Percentiles rank a stretch among this genome's conserved stretches.
These are phyloP conservation scores for Fusarium odoratissimum DNA, from an alignment of 2,329 filamentous ascomycete genomes.

Conservation along the genomic window DNA sequence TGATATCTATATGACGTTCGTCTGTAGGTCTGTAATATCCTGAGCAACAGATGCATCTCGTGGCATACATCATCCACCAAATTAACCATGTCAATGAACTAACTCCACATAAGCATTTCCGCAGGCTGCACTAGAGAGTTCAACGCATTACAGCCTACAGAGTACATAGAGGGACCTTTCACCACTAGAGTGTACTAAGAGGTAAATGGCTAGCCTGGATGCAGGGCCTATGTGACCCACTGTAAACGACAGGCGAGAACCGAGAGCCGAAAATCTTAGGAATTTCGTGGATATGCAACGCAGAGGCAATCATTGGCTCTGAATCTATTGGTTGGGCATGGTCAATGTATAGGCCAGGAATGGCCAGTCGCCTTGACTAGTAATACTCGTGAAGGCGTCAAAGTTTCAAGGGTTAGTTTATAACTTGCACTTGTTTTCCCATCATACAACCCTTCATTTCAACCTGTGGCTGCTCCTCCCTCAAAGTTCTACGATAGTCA, in stretches of 20 bases:
- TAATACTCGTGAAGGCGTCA: rapidly evolving
- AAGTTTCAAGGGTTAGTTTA: rapidly evolving
- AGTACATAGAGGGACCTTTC: neutral
- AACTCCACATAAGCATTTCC: too few relatives aligned
- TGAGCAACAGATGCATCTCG: too few relatives aligned
- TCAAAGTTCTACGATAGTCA: rapidly evolving
- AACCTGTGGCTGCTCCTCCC: rapidly evolving
- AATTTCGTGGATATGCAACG: too few relatives aligned
- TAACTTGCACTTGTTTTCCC: neutral
- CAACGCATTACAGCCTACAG: too few relatives aligned
- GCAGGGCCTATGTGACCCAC: neutral
- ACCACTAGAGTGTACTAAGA: neutral
- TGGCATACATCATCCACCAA: too few relatives aligned
- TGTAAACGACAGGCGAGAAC: neutral
- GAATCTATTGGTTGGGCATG: too few relatives aligned
- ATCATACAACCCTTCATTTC: neutral
- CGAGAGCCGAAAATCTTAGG: neutral
- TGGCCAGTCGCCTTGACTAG: rapidly evolving
- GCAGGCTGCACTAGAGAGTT: too few relatives aligned
- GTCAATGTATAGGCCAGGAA: too few relatives aligned
- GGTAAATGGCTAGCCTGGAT: neutral
- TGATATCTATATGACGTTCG: too few relatives aligned
- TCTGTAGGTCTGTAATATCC: too few relatives aligned
- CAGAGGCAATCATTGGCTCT: neutral
- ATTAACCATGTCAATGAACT: too few relatives aligned